Base-by-base conservation (phyloP, 1,284 basidiomycete species). In the Exobasidium cylindrosporum region DNA sequence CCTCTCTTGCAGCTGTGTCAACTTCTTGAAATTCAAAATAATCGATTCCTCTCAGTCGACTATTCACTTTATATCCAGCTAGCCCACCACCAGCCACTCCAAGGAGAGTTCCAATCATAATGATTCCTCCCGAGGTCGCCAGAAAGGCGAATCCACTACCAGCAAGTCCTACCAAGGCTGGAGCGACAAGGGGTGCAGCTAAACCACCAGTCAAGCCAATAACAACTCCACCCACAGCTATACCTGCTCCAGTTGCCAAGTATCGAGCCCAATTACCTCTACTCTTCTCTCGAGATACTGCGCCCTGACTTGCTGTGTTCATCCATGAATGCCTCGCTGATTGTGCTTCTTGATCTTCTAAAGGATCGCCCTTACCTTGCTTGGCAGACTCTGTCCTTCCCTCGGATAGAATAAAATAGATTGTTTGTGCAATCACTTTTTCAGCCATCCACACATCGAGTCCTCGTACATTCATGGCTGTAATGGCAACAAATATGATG, bases 61-160 rank as follows among this genome's bases (percentile, higher is more conserved):
- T 67, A 24, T 67, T 60, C 17, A 75, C 71, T 23, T 67, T 62
- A 32, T 75, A 76, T 14, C 73, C 73, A 0, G 74, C 74, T n/a
- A 76, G 63, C 3, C 74, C 74, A 17, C 73, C 74, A 3, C 74
- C 74, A 4, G 69, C 68, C 13, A 76, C 62, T 23, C 73, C 74
- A 21, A 76, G 70, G 32, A 76, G 65, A 7, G 73, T 70, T n/a
- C 70, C 74, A 21, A 75, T 64, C 67, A 75, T 65, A 44, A 75
- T 63, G 58, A 75, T 67, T 31, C 74, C 74, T 17, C 74, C 73
- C 4, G 67, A 65, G 2, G 74, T 72, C 7, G 71, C 71, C 23
- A 76, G 63, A 47, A 75, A 75, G 5, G 67, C 63, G 14, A 67
- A 65, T 4, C 74, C 74, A 0, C 72, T 74, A n/a, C n/a, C n/a